phyloP scores from a whole-genome alignment of 495 filamentous ascomycete species.

The Aspergillus bertholletiae region DNA sequence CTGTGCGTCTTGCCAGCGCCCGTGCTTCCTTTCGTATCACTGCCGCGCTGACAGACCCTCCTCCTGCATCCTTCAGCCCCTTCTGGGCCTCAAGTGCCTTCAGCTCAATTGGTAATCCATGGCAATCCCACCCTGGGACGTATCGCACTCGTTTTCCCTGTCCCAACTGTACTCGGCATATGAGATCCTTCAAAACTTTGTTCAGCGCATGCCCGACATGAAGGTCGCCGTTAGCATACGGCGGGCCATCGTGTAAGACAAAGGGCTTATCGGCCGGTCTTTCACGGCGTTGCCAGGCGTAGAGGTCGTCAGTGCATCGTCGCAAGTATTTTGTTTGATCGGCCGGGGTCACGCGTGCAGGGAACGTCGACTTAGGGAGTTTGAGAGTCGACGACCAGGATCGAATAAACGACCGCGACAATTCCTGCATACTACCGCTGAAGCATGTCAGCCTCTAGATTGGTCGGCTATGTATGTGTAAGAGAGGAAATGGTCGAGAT shows the following conservation, averaged over 20 bases:
- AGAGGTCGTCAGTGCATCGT: constrained; percentile 82
- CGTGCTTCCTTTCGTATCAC: constrained; percentile 68
- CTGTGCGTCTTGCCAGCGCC: constrained; percentile 66
- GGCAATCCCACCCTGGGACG: constrained; percentile 96
- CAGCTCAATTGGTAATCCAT: constrained; percentile 95
- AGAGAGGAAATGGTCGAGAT: neutral
- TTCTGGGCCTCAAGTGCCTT: constrained; percentile 75
- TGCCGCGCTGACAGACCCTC: constrained; percentile 25
- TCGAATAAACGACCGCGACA: constrained; percentile 42
- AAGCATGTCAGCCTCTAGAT: constrained; percentile 26
- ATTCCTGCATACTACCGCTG: constrained; percentile 45
- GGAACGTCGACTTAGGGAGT: constrained; percentile 58
- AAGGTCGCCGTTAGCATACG: constrained; percentile 92
- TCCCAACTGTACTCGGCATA: constrained; percentile 74
- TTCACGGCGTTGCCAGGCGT: constrained; percentile 74
- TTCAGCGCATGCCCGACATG: constrained; percentile 98
- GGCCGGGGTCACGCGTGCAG: constrained; percentile 45
- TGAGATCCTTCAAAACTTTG: constrained; percentile 94
- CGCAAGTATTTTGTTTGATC: constrained; percentile 63
- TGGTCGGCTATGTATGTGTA: neutral
- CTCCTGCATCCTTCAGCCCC: constrained; percentile 14
- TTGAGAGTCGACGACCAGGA: constrained; percentile 59
- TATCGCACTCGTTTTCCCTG: constrained; percentile 78
- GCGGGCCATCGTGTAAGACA: constrained; percentile 91
- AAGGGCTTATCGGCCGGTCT: constrained; percentile 61